Percentiles rank a stretch among this genome's conserved stretches.
Evolutionary conservation across 2,329 filamentous ascomycete genomes (phyloP).

Genomic region (Penicillium hordei): DNA sequence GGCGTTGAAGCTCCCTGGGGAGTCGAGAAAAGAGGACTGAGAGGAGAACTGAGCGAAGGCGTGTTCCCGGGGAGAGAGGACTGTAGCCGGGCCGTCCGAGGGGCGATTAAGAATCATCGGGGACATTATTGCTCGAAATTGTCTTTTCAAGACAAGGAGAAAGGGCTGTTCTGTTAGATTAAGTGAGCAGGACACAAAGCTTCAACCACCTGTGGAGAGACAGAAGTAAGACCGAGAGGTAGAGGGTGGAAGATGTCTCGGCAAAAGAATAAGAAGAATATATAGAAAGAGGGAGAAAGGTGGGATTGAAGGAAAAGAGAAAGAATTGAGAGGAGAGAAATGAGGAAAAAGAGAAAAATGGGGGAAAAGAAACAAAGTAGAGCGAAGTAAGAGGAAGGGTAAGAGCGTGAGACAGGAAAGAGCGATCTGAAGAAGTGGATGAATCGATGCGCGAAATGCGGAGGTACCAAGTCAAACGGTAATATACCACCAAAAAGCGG

Average conservation of each 20-base stretch:
- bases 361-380: constrained; percentile 11
- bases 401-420: constrained; percentile 16
- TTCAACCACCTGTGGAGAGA: constrained; percentile 39
- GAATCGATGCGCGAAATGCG: constrained; percentile 26
- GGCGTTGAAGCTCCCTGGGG: constrained; percentile 24
- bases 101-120: constrained; percentile 41
- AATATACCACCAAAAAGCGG: constrained; percentile 7
- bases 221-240: constrained; percentile 11
- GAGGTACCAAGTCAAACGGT: constrained; percentile 21
- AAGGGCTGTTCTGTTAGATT: constrained; percentile 38
- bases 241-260: constrained; percentile 8
- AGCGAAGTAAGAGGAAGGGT: constrained; percentile 18
- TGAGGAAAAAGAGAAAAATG: constrained; percentile 17
- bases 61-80: constrained; percentile 43
- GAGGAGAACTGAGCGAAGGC: constrained; percentile 41
- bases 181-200: constrained; percentile 41
- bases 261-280: constrained; percentile 9
- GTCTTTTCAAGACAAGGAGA: constrained; percentile 5
- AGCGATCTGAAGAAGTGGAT: constrained; percentile 25
- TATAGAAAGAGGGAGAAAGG: constrained; percentile 4
- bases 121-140: constrained; percentile 30
- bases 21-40: constrained; percentile 28
- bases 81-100: constrained; percentile 43
- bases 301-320: constrained; percentile 13
- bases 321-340: constrained; percentile 14